phyloP scores from a whole-genome alignment of 2,329 filamentous ascomycete species.

The Stachybotrys chlorohalonatus region DNA sequence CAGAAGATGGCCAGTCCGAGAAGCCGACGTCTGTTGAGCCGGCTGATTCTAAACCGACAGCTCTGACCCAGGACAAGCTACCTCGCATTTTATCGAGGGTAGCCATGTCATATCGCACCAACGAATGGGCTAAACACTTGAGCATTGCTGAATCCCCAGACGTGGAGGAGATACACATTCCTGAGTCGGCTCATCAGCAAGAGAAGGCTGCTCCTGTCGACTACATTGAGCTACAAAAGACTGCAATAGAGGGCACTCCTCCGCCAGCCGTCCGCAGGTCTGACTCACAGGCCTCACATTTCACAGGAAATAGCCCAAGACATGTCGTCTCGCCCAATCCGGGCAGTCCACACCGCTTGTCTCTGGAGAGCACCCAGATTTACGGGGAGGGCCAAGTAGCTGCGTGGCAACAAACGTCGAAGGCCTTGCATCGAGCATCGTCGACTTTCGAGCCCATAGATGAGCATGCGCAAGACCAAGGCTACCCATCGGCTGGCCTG shows the following conservation, averaged over 20 bases:
- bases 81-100: conserved; percentile 67
- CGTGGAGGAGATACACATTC: conserved; percentile 48
- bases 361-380: conserved; percentile 4
- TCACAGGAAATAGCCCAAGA: conserved; percentile 10
- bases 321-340: conserved; percentile 14
- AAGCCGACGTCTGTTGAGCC: conserved; percentile 32
- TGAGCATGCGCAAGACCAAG: conserved; percentile 18
- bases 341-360: conserved; percentile 12
- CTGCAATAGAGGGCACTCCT: conserved; percentile 41
- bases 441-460: conserved; percentile 32
- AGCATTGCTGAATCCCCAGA: conserved; percentile 66
- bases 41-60: conserved; percentile 31
- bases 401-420: background rate
- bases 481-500: conserved; percentile 11
- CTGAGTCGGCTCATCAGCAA: conserved; percentile 34
- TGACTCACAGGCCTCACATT: conserved; percentile 16
- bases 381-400: background rate
- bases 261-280: conserved; percentile 16
- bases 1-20: background rate
- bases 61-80: conserved; percentile 51
- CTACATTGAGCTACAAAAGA: conserved; percentile 56
- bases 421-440: conserved; percentile 15
- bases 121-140: conserved; percentile 93
- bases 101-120: conserved; percentile 77
- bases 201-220: conserved; percentile 55